Evolutionary conservation across 257 asterid genomes (phyloP), one percentile per base, ranked within the genome.

Genomic region (Paraleonurus japonicus): DNA sequence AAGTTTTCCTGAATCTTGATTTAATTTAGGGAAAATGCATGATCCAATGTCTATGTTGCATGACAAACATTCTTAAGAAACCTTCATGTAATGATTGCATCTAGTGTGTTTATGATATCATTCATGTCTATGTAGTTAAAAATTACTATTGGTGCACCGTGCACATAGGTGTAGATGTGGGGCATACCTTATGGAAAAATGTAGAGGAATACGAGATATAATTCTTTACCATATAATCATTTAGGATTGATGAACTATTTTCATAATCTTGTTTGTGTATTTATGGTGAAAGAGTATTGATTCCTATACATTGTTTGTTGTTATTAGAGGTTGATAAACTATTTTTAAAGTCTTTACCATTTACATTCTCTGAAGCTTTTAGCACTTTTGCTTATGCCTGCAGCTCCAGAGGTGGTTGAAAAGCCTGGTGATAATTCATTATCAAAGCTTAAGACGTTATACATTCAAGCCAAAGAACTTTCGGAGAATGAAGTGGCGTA

Each of bases 391-490:
- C 67, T 58, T 79, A 65, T 60, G 60, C 30, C n/a, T 69, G 81
- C 90, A 95, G 98, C 90, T 73, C 98, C 97, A 17, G 96, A 87
- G 76, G 80, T 84, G 41, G 97, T 95, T 64, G 96, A 95, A 77
- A 91, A 86, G 82, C 92, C 98, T 17, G 93, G 93, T 65, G 98
- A 95, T 78, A 84, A 62, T 80, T 95, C 98, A 43, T 80, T 95
- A 32, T 61, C 85, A 41, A 86, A 53, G 84, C 99, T 95, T 60
- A 92, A 87, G 82, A 74, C 58, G 79, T 77, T 92, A 78, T 95
- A 95, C 54, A 84, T 79, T 71, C 93, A 79, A 79, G 99, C 98
- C 67, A 95, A 89, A 84, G 98, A 89, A 45, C 89, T 95, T 30
- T 88, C 98, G 0, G 98, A 88, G 84, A 79, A 37, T 65, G 99